Percentiles rank a stretch among this genome's conserved stretches.
phyloP scores from a whole-genome alignment of 345 rosid genomes.

The Reutealis trisperma region DNA sequence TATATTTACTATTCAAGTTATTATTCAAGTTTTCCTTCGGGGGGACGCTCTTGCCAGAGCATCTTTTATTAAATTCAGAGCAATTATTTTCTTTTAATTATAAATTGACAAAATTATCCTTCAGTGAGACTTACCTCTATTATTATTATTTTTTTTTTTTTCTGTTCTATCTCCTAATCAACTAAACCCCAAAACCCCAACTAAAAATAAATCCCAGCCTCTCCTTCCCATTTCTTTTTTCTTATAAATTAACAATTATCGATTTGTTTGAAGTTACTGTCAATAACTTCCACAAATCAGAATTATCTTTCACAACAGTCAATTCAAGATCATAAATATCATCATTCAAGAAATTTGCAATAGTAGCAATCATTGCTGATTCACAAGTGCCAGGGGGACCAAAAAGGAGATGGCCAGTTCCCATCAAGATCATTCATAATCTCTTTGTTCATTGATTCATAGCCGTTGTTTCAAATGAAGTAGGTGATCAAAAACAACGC shows the following conservation, averaged over 20 bases:
- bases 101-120: too few relatives aligned
- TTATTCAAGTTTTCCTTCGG: too few relatives aligned
- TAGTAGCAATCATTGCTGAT: conserved; percentile 15
- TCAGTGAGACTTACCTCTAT: too few relatives aligned
- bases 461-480: not conserved
- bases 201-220: too few relatives aligned
- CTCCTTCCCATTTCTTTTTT: too few relatives aligned
- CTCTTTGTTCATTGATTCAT: not conserved
- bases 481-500: conserved; percentile 1
- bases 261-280: conserved; percentile 6
- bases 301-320: conserved; percentile 12
- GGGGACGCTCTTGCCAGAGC: too few relatives aligned
- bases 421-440: conserved; percentile 16
- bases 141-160: too few relatives aligned
- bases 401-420: conserved; percentile 13
- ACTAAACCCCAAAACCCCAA: too few relatives aligned
- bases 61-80: too few relatives aligned
- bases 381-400: conserved; percentile 28
- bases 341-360: conserved; percentile 23
- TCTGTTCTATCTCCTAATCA: too few relatives aligned
- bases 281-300: conserved; percentile 14
- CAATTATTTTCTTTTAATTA: too few relatives aligned
- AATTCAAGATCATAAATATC: not conserved
- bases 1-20: too few relatives aligned
- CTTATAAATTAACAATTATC: not conserved